These are phyloP conservation scores for Toxoplasma gondii DNA, from an alignment of 169 alveolate species.

Conservation along the genomic window DNA sequence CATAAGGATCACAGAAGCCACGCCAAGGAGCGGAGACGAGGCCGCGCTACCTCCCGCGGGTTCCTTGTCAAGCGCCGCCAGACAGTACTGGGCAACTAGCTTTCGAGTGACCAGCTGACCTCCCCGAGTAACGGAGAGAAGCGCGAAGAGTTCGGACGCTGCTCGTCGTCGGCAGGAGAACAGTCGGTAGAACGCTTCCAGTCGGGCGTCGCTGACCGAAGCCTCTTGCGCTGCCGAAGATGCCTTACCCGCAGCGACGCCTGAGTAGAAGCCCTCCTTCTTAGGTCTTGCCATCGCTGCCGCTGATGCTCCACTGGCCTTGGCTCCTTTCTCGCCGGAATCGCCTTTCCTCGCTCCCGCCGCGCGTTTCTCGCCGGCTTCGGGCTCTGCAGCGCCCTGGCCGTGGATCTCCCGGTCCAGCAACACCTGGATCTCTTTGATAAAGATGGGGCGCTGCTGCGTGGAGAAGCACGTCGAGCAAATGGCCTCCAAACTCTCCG, in stretches of 20 bases:
- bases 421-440: conserved; percentile 54
- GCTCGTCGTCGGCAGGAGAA: conserved; percentile 45
- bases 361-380: neutral
- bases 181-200: conserved; percentile 46
- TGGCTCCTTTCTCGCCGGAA: neutral
- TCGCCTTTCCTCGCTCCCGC: neutral
- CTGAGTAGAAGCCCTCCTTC: neutral
- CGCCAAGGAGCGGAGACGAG: conserved; percentile 6
- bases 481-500: conserved; percentile 37
- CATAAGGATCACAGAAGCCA: conserved; percentile 41
- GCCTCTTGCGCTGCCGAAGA: neutral
- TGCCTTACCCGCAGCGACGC: neutral
- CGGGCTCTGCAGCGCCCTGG: neutral
- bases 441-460: conserved; percentile 63
- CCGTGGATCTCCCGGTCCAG: conserved; percentile 38
- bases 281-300: neutral
- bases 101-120: conserved; percentile 53
- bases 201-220: conserved; percentile 30
- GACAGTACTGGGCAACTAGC: conserved; percentile 58
- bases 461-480: conserved; percentile 30
- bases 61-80: conserved; percentile 17
- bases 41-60: neutral
- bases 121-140: conserved; percentile 44
- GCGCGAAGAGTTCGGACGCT: conserved; percentile 55
- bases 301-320: conserved; percentile 12